These are phyloP conservation scores for Chlamydomonas schloesseri DNA, from an alignment of 139 green algal genomes.

Conservation along the genomic window DNA sequence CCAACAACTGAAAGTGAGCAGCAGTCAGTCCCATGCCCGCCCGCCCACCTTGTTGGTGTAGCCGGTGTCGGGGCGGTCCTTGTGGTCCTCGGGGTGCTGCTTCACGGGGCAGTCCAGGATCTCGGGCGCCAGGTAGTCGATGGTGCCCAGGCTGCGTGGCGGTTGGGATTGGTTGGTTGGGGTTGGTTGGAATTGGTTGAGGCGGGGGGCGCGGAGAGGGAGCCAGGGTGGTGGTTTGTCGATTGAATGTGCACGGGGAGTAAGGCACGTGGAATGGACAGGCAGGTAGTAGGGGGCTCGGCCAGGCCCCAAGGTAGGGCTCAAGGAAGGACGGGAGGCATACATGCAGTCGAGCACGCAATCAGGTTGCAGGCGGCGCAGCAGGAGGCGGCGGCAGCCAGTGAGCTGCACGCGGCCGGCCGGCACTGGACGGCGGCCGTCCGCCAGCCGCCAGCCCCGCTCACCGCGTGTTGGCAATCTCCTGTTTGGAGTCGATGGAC, in stretches of 20 bases:
- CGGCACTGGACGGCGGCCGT: too few species aligned
- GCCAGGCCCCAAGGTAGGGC: too few species aligned
- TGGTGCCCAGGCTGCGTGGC: conserved; percentile 78
- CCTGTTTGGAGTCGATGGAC: conserved; percentile 70
- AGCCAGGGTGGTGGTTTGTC: not conserved
- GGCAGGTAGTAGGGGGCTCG: not conserved
- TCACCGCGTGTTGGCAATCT: conserved; percentile 62
- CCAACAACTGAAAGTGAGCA: too few species aligned
- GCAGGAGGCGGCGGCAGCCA: too few species aligned
- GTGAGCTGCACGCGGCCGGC: too few species aligned
- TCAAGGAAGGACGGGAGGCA: too few species aligned
- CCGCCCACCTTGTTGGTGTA: conserved; percentile 63
- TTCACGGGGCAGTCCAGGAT: conserved; percentile 75
- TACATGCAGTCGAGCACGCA: too few species aligned
- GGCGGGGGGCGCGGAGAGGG: not conserved
- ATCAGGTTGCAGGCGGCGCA: too few species aligned
- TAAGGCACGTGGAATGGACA: not conserved
- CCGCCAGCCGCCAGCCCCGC: not conserved
- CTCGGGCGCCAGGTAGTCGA: conserved; percentile 80
- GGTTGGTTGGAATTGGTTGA: too few species aligned
- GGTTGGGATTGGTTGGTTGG: too few species aligned
- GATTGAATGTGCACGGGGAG: not conserved
- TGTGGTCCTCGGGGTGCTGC: conserved; percentile 70
- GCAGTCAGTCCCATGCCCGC: too few species aligned
- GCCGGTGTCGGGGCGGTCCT: conserved; percentile 59